These are phyloP conservation scores for Thuja plicata DNA, from an alignment of 83 land plant species.

Conservation along the genomic window DNA sequence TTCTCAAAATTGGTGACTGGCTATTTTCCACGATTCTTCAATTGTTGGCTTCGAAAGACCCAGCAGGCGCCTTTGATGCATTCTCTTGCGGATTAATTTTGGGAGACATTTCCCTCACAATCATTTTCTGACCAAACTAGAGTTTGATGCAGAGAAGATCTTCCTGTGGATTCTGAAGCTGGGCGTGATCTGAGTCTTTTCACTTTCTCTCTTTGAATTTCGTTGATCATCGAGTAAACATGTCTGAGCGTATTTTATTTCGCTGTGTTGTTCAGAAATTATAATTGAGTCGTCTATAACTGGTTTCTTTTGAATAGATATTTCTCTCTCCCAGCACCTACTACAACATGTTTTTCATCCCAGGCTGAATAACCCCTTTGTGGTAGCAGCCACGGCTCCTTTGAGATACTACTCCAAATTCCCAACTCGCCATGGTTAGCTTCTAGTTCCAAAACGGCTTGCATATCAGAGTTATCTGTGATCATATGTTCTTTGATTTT, in stretches of 20 bases:
- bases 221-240: too few relatives aligned
- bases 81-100: too few relatives aligned
- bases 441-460: background rate
- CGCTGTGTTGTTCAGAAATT: background rate
- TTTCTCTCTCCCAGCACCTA: background rate
- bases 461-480: background rate
- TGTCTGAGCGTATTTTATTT: background rate
- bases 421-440: background rate
- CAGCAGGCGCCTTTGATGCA: too few relatives aligned
- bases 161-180: too few relatives aligned
- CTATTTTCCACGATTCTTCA: too few relatives aligned
- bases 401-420: background rate
- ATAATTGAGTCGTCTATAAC: conserved; percentile 13
- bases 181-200: too few relatives aligned
- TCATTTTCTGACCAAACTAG: too few relatives aligned
- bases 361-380: background rate
- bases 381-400: background rate
- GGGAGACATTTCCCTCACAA: too few relatives aligned
- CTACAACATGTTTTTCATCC: background rate
- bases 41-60: too few relatives aligned
- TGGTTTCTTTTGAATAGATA: background rate
- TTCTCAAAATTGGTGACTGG: too few relatives aligned
- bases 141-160: too few relatives aligned
- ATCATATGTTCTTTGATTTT: background rate
- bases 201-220: too few relatives aligned